Evolutionary conservation across 257 asterid genomes (phyloP), one percentile per base, ranked within the genome.

Genomic region (Marsdenia floribunda): DNA sequence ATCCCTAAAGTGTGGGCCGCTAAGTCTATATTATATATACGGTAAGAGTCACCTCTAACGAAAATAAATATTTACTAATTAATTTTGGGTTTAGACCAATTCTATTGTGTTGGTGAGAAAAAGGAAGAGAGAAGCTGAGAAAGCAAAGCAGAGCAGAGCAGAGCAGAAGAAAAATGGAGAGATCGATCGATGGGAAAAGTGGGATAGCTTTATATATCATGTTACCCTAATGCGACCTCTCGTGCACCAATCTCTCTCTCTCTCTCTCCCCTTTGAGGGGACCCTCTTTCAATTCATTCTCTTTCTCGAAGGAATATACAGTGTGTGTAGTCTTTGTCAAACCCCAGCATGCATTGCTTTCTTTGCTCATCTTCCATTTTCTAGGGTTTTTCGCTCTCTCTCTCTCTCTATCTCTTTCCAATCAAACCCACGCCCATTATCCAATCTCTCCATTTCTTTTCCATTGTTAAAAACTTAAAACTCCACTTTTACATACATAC

Each of bases 291-390:
- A 44, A 44, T 5, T 5, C 66, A 26, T 64, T 88, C 87, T 82
- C 92, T 87, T 82, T 84, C 86, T 88, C 89, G 80, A 87, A 90
- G 91, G 97, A 92, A 88, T 92, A 83, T 87, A 84, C 87, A 85
- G 85, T 76, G 92, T 80, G 93, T 80, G 68, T 59, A 77, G 97
- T 90, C 97, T 74, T 78, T 84, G 81, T 92, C 97, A 88, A 50
- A 54, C 18, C 60, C 47, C 81, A 82, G 83, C 92, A 83, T 85
- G 91, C 96, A 79, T 77, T 77, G 38, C 55, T 60, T 65, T 5
- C 26, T 46, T 59, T 71, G n/a, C 18, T 74, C 19, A 69, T 35
- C 57, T 37, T 73, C 84, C 79, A 50, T 78, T 86, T 68, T 79
- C 78, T 70, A 60, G 79, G 80, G 80, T 65, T 75, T 74, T n/a